phyloP scores from a whole-genome alignment of 768 basidiomycete species.

The Podaxis mareebaensis region DNA sequence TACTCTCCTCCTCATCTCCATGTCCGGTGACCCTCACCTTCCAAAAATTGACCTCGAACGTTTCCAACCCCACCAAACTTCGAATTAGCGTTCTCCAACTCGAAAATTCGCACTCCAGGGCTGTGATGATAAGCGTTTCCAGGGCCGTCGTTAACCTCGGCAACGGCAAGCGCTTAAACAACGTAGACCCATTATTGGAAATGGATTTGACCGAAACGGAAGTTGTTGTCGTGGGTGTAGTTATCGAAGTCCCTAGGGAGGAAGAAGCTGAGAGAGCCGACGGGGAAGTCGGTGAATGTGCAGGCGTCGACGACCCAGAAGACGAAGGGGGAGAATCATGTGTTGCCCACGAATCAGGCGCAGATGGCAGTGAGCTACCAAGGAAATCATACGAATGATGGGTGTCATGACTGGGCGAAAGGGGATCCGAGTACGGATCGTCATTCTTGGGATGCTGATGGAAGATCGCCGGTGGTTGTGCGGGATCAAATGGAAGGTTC shows the following conservation, averaged over 20 bases:
- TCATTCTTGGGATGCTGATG: background rate
- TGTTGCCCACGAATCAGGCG: conserved; percentile 2
- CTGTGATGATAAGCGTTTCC: conserved; percentile 39
- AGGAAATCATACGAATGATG: background rate
- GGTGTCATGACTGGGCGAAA: background rate
- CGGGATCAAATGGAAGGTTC: conserved; percentile 7
- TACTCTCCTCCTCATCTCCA: conserved; percentile 27
- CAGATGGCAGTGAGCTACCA: background rate
- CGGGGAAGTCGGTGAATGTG: conserved; percentile 3
- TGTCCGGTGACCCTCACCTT: conserved; percentile 32
- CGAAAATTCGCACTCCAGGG: conserved; percentile 40
- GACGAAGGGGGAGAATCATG: background rate
- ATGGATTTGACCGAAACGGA: conserved; percentile 14
- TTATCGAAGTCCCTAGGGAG: conserved; percentile 5
- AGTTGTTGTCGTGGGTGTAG: background rate
- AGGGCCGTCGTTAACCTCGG: conserved; percentile 21
- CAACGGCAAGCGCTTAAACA: conserved; percentile 5
- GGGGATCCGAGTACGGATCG: background rate
- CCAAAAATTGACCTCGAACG: conserved; percentile 45
- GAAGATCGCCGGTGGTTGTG: conserved; percentile 5
- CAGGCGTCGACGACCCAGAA: conserved; percentile 4
- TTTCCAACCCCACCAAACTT: conserved; percentile 32
- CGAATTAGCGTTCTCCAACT: conserved; percentile 37
- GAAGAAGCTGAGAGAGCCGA: conserved; percentile 1
- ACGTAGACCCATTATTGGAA: background rate